A percentile compares a stretch with the other conserved stretches of the same genome.
These are phyloP conservation scores for Stephanocyclus meneghinianus DNA, from an alignment of 352 stramenopile species.

Conservation along the genomic window DNA sequence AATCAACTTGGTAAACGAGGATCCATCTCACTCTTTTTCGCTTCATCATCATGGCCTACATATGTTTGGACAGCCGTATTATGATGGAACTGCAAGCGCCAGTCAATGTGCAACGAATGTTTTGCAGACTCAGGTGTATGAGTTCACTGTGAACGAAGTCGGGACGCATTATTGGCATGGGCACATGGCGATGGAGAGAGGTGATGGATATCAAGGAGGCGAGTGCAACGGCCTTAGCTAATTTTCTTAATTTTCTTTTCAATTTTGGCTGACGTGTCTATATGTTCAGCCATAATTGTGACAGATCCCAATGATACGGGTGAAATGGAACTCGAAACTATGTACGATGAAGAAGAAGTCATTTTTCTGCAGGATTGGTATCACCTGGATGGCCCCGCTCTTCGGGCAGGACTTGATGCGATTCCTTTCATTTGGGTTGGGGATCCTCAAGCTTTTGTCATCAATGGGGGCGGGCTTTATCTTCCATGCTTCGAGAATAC, in stretches of 20 bases:
- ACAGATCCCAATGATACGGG: slow-evolving; percentile 5
- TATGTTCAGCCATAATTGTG: slow-evolving; percentile 29
- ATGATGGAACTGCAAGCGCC: slow-evolving; percentile 20
- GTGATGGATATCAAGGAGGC: slow-evolving; percentile 12
- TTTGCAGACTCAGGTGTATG: slow-evolving; percentile 30
- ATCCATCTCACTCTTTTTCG: slow-evolving; percentile 1
- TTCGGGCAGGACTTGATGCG: slow-evolving; percentile 33
- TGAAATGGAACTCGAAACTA: slow-evolving; percentile 8
- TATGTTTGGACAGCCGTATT: slow-evolving; percentile 29
- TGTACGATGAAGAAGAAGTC: slow-evolving; percentile 5
- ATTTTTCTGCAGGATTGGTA: slow-evolving; percentile 46
- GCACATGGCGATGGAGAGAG: slow-evolving; percentile 21
- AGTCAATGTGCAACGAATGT: slow-evolving; percentile 19
- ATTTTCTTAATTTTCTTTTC: background rate
- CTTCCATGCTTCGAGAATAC: slow-evolving; percentile 23
- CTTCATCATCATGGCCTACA: slow-evolving; percentile 35
- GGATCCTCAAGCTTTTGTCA: slow-evolving; percentile 50
- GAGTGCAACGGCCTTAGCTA: background rate
- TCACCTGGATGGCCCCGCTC: slow-evolving; percentile 28
- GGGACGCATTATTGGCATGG: slow-evolving; percentile 58
- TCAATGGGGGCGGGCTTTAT: slow-evolving; percentile 46
- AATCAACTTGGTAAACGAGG: slow-evolving; percentile 23
- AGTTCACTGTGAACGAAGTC: slow-evolving; percentile 28
- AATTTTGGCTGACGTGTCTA: slow-evolving; percentile 16
- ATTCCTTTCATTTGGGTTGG: slow-evolving; percentile 57